Percentiles rank a stretch among this genome's conserved stretches.
These are phyloP conservation scores for Paecilomyces sp. DNA, from an alignment of 2,329 filamentous ascomycete genomes.

Conservation along the genomic window DNA sequence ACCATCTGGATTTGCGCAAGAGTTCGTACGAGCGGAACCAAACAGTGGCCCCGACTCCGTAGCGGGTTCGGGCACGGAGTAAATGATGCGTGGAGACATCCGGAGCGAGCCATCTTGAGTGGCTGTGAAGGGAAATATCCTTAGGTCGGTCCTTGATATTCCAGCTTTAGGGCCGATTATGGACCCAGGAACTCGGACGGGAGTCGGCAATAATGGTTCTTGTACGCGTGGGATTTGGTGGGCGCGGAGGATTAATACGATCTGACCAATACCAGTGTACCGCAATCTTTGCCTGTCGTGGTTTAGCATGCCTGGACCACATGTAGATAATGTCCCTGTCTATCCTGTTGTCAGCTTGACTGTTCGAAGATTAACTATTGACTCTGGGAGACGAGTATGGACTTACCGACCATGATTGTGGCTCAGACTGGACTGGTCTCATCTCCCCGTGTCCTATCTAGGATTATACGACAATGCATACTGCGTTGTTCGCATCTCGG, in stretches of 20 bases:
- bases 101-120: background rate
- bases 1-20: background rate
- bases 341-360: background rate
- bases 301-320: background rate
- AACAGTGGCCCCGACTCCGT: background rate
- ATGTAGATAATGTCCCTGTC: background rate
- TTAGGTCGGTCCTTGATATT: background rate
- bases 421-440: background rate
- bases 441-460: background rate
- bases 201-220: background rate
- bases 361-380: background rate
- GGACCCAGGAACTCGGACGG: background rate
- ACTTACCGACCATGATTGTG: no score
- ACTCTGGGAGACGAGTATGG: background rate
- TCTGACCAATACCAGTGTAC: background rate
- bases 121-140: background rate
- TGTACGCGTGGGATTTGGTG: background rate
- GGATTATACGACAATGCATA: no score
- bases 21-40: background rate
- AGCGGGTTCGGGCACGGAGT: background rate
- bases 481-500: background rate
- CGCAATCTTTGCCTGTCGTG: background rate
- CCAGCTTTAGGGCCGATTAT: background rate
- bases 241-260: background rate
- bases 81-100: background rate